A percentile compares a stretch with the other conserved stretches of the same genome.
phyloP scores from a whole-genome alignment of 805 yeast species.

The Ogataea corticis region DNA sequence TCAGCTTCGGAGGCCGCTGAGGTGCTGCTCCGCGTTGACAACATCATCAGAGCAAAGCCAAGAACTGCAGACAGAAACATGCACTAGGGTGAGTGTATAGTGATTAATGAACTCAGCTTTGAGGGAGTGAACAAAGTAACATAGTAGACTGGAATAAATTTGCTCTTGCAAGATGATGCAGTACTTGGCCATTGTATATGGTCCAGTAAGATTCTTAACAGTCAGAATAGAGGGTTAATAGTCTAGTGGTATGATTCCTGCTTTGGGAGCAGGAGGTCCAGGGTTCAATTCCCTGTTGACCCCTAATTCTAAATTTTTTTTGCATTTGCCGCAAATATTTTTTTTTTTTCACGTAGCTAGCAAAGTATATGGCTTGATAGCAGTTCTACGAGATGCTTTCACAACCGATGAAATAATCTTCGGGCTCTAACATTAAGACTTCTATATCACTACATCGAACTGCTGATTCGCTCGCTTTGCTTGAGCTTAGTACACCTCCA shows the following conservation, averaged over 20 bases:
- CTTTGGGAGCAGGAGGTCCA: conserved; percentile 57
- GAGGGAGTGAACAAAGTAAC: no score
- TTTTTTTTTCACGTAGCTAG: background rate
- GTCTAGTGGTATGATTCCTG: conserved; percentile 59
- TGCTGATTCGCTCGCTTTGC: no score
- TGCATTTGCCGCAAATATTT: conserved; percentile 4
- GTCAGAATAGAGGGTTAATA: conserved; percentile 27
- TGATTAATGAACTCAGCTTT: background rate
- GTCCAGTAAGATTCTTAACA: background rate
- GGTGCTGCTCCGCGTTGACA: conserved; percentile 91
- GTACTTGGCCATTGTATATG: background rate
- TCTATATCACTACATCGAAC: no score
- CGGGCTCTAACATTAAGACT: no score
- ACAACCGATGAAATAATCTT: no score
- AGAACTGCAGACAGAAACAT: conserved; percentile 83
- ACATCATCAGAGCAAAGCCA: conserved; percentile 95
- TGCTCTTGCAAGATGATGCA: background rate
- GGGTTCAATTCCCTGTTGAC: conserved; percentile 50
- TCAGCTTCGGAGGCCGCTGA: conserved; percentile 99
- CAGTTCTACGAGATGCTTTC: no score
- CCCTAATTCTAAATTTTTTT: conserved; percentile 19
- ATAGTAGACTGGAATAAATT: no score
- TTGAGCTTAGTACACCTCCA: conserved; percentile 75
- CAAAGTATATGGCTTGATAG: no score
- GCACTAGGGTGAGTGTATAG: conserved; percentile 7